Evolutionary conservation across 441 rosid species (phyloP), one percentile per base, ranked within the genome.

Genomic region (Manihot esculenta): DNA sequence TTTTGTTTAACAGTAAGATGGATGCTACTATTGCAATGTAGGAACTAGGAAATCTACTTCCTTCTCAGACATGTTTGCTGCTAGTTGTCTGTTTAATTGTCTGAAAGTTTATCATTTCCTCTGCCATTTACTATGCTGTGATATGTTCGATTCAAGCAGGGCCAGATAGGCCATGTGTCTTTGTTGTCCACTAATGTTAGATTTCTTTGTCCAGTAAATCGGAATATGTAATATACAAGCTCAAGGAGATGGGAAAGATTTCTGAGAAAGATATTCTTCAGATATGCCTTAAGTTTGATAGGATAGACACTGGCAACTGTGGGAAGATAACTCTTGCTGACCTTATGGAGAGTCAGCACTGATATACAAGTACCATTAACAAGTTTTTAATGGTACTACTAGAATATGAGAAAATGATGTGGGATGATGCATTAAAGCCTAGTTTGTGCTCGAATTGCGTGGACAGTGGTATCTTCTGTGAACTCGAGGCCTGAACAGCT

Each of bases 181-280:
- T 57, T 38, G 17, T 64, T 72, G 23, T 12, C 48, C n/a, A 17
- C 24, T 55, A 51, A 10, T 63, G 35, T 44, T 35, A 42, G 62
- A 35, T 61, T 24, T 72, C 41, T 64, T 26, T 73, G 54, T 79
- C 79, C 84, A 94, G 97, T 78, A 94, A 94, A 83, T 89, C 96
- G 0, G 97, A 92, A 79, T 94, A 84, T 76, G 96, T 88, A 51
- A 85, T 94, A 71, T 92, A 90, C 89, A 92, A 88, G 85, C 88
- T 90, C n/a, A 92, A 92, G 83, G 97, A 92, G 85, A 90, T 92
- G 99, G 95, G 84, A 62, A 90, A 87, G 75, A 79, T 92, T 70
- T 80, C 92, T 3, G 97, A 92, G 64, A 92, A 89, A 56, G 97
- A 94, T 81, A 72, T 94, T 54, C 41, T 70, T 60, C 96, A 83